phyloP scores from a whole-genome alignment of 768 basidiomycete species.

The Kwoniella botswanensis region DNA sequence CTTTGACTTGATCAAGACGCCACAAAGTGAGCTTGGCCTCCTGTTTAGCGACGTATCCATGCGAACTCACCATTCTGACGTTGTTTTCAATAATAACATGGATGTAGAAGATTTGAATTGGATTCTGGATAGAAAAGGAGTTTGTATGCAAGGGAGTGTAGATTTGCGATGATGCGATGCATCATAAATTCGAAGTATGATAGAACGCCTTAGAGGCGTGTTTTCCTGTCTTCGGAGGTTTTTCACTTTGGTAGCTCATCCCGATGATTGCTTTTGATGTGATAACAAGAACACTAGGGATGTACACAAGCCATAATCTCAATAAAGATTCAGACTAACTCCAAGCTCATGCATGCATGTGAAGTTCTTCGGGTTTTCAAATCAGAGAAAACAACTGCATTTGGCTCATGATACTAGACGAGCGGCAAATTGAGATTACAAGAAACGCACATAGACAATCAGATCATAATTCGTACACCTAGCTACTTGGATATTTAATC shows the following conservation, averaged over 20 bases:
- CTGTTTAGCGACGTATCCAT: not conserved
- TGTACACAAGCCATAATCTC: not conserved
- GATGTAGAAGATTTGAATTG: not conserved
- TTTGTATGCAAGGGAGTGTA: not conserved
- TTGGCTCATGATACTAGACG: too few species aligned
- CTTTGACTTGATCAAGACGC: not conserved
- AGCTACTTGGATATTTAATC: too few species aligned
- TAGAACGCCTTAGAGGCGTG: not conserved
- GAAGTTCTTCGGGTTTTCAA: not conserved
- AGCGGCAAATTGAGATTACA: too few species aligned
- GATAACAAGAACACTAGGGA: not conserved
- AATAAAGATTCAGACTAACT: not conserved
- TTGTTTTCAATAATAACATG: not conserved
- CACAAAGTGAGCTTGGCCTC: not conserved
- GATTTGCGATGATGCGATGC: not conserved
- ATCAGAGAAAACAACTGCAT: too few species aligned
- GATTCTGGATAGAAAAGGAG: not conserved
- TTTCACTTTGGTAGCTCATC: not conserved
- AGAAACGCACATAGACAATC: too few species aligned
- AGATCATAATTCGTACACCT: too few species aligned
- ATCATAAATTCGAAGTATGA: not conserved
- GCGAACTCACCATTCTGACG: not conserved
- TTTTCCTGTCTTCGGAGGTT: not conserved
- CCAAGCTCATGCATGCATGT: not conserved
- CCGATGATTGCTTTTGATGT: not conserved